Conservation (phyloP, 495 filamentous ascomycete species). For the Talaromyces ruber region DNA sequence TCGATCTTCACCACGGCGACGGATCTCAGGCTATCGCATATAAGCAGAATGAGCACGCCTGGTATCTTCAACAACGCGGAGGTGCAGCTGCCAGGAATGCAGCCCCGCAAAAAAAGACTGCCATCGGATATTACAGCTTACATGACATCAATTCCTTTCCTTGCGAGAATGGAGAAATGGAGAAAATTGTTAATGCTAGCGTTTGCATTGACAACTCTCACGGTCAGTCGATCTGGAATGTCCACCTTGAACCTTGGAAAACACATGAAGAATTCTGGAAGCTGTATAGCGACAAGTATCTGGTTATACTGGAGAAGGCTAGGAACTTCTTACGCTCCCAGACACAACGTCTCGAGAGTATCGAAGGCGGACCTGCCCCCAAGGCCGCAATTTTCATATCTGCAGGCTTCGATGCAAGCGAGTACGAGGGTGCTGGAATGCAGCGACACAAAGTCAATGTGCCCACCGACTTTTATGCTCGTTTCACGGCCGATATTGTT, state of each 20-base stretch:
- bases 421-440: constrained; percentile 88
- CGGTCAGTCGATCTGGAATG: constrained; percentile 88
- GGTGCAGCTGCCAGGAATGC: constrained; percentile 52
- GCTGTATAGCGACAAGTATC: constrained; percentile 71
- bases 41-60: constrained; percentile 22
- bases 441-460: constrained; percentile 92
- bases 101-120: constrained; percentile 63
- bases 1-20: constrained; percentile 94
- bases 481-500: constrained; percentile 77
- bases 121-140: constrained; percentile 89
- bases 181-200: constrained; percentile 86
- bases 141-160: constrained; percentile 98
- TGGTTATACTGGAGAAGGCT: constrained; percentile 67
- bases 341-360: constrained; percentile 48
- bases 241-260: constrained; percentile 87
- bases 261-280: constrained; percentile 78
- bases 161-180: constrained; percentile 79
- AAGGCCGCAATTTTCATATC: constrained; percentile 88
- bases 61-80: constrained; percentile 68
- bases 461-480: constrained; percentile 92
- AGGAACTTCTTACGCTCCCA: constrained; percentile 63
- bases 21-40: constrained; percentile 80
- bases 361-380: constrained; percentile 45
- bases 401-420: constrained; percentile 93
- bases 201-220: constrained; percentile 88